A percentile compares a stretch with the other conserved stretches of the same genome.
Evolutionary conservation across 139 green algal species (phyloP).

Genomic region (Volvox reticuliferus): DNA sequence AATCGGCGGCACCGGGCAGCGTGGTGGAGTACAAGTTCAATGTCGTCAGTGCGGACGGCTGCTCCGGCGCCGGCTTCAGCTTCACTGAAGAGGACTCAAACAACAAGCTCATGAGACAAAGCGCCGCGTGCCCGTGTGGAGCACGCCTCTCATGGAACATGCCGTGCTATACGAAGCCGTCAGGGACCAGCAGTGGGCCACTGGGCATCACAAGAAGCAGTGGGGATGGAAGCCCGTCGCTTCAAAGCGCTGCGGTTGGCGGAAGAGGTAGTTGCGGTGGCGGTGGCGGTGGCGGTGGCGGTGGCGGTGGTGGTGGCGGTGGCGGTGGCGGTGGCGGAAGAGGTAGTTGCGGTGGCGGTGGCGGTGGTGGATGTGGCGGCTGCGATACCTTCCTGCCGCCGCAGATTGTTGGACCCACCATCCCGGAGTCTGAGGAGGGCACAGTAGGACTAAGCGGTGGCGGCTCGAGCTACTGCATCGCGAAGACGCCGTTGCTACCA

Average conservation of each 20-base stretch:
- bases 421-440: conserved; percentile 1
- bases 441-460: background rate
- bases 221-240: background rate
- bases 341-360: no score
- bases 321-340: background rate
- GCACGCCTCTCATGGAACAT: background rate
- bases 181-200: background rate
- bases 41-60: no score
- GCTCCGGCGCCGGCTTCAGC: background rate
- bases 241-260: background rate
- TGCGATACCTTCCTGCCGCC: background rate
- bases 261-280: no score
- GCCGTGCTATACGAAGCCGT: background rate
- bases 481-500: no score
- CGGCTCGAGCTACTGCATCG: no score
- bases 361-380: background rate
- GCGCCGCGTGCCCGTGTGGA: background rate
- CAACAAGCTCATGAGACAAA: background rate
- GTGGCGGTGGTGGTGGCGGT: background rate
- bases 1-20: background rate
- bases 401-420: background rate
- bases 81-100: background rate
- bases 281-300: no score
- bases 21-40: no score
- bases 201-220: background rate